A percentile compares a stretch with the other conserved stretches of the same genome.
Evolutionary conservation across 164 flowering plant species (phyloP).

Genomic region (Liquidambar formosana): DNA sequence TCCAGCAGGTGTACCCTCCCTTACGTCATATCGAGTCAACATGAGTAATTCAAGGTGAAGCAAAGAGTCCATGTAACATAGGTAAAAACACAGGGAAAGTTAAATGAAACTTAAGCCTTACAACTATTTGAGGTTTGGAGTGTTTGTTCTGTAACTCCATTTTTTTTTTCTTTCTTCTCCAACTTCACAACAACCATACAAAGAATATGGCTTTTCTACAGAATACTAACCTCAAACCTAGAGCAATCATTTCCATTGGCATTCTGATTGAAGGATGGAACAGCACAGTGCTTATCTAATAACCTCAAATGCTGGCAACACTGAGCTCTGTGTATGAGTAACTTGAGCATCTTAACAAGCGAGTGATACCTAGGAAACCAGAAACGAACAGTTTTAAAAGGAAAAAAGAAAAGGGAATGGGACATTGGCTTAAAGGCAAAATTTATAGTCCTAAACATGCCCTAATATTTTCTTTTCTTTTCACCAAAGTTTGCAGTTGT

Average conservation of each 20-base stretch:
- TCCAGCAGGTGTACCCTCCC: too few relatives aligned
- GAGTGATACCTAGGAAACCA: constrained; percentile 49
- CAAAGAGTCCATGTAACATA: too few relatives aligned
- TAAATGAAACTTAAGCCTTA: too few relatives aligned
- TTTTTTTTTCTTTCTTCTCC: too few relatives aligned
- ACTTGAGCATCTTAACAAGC: constrained; percentile 42
- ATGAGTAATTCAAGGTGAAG: too few relatives aligned
- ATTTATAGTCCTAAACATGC: not conserved
- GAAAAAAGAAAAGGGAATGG: not conserved
- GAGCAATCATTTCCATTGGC: constrained; percentile 9
- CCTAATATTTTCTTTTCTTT: not conserved
- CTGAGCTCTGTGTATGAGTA: constrained; percentile 44
- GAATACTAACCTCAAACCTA: constrained; percentile 39
- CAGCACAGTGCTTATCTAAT: constrained; percentile 64
- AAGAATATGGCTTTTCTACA: not conserved
- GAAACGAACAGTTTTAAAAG: not conserved
- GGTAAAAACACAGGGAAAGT: too few relatives aligned
- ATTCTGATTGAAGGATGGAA: constrained; percentile 20
- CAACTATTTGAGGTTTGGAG: too few relatives aligned
- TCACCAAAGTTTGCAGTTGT: not conserved
- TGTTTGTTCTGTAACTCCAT: too few relatives aligned
- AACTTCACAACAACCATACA: not conserved
- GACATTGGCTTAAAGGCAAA: not conserved
- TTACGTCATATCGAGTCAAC: too few relatives aligned
- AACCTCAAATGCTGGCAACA: constrained; percentile 42